Evolutionary conservation across 1,139 yeast species (phyloP).

Genomic region (Schwanniomyces etchellsii): DNA sequence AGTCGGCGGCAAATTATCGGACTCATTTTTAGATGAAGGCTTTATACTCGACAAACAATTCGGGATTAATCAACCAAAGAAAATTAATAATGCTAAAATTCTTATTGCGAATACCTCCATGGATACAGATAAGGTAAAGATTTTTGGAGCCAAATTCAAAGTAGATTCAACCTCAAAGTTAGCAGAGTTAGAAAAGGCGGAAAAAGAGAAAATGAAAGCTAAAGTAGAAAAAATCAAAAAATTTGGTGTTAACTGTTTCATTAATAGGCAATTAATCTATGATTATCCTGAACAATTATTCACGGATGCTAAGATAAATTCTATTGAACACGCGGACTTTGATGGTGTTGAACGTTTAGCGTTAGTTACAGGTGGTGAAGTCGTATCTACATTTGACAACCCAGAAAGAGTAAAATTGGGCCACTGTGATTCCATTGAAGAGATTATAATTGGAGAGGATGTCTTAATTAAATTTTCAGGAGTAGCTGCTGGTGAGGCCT

Average conservation of each 20-base stretch:
- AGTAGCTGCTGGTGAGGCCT: conserved; percentile 93
- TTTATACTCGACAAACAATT: conserved; percentile 86
- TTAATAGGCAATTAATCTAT: conserved; percentile 92
- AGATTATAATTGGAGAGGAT: conserved; percentile 87
- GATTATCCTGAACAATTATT: conserved; percentile 97
- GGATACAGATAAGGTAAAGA: conserved; percentile 96
- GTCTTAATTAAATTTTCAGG: conserved; percentile 86
- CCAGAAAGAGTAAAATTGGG: conserved; percentile 87
- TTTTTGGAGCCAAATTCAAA: conserved; percentile 96
- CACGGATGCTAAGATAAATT: conserved; percentile 79
- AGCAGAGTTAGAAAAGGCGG: conserved; percentile 95
- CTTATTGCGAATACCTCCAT: conserved; percentile 92
- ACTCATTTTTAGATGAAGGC: conserved; percentile 94
- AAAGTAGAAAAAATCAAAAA: conserved; percentile 86
- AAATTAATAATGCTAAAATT: conserved; percentile 75
- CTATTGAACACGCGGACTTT: conserved; percentile 97
- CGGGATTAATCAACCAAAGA: conserved; percentile 92
- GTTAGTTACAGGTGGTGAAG: conserved; percentile 96
- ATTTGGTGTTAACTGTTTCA: conserved; percentile 81
- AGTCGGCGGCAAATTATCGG: conserved; percentile 86
- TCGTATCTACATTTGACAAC: conserved; percentile 90
- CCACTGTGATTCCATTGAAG: conserved; percentile 85
- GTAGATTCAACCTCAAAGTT: conserved; percentile 93
- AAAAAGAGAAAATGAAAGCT: conserved; percentile 83
- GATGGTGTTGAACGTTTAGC: conserved; percentile 98